These are phyloP conservation scores for Trametes sp. DNA, from an alignment of 1,284 basidiomycete genomes.

Conservation along the genomic window DNA sequence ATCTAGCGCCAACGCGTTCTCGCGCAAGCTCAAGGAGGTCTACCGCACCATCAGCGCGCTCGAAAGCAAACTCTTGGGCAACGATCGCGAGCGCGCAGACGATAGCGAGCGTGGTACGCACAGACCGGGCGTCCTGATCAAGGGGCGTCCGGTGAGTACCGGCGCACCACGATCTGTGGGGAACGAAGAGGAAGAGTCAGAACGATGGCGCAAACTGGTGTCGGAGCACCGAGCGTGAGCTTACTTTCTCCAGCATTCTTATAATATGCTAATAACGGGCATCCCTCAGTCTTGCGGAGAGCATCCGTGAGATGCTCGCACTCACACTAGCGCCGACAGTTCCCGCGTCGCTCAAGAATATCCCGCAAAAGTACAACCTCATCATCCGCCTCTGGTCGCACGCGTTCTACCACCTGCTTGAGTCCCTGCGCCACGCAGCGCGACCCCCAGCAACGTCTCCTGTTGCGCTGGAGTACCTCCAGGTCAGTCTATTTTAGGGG, in stretches of 20 bases:
- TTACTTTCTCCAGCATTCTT: constrained; percentile 37
- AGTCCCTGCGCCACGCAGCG: constrained; percentile 87
- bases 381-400: constrained; percentile 93
- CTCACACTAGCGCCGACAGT: constrained; percentile 88
- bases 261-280: constrained; percentile 1
- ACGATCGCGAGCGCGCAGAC: constrained; percentile 53
- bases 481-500: constrained; percentile 31
- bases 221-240: constrained; percentile 73
- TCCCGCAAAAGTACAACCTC: constrained; percentile 95
- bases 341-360: constrained; percentile 86
- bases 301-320: constrained; percentile 87
- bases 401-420: constrained; percentile 90
- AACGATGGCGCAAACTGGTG: constrained; percentile 71
- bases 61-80: constrained; percentile 75
- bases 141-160: constrained; percentile 44
- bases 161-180: constrained; percentile 40
- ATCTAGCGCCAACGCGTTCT: constrained; percentile 72
- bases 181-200: constrained; percentile 65
- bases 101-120: constrained; percentile 32
- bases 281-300: constrained; percentile 77
- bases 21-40: constrained; percentile 79
- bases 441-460: constrained; percentile 80
- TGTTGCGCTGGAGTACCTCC: constrained; percentile 50
- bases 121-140: constrained; percentile 57
- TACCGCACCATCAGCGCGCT: constrained; percentile 80